Conservation (phyloP, 208 protist species). For the Wallacemonas sp. region DNA sequence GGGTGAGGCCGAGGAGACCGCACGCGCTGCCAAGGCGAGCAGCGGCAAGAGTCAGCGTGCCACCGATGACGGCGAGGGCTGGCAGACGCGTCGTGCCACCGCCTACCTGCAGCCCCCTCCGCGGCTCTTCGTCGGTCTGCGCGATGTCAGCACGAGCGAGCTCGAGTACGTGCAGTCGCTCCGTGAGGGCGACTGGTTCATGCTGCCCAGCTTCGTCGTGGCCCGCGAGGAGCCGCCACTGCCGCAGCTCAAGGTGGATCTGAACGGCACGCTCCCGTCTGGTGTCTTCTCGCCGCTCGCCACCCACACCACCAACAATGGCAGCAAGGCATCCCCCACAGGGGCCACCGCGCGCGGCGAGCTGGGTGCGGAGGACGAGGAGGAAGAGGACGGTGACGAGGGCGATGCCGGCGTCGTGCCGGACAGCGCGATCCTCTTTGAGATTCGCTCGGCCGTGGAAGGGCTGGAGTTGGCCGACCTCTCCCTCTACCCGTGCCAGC, state of each 20-base stretch:
- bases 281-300: constrained; percentile 15
- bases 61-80: neutral
- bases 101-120: constrained; percentile 35
- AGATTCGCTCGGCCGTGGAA: constrained; percentile 62
- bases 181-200: constrained; percentile 62
- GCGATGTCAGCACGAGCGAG: constrained; percentile 57
- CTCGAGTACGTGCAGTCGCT: constrained; percentile 47
- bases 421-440: constrained; percentile 83
- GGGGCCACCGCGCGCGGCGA: neutral
- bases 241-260: neutral
- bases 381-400: constrained; percentile 24
- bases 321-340: neutral
- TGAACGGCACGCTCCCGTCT: neutral
- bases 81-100: neutral
- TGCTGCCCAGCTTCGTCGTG: constrained; percentile 65
- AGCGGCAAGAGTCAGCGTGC: neutral
- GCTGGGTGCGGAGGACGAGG: constrained; percentile 19
- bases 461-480: constrained; percentile 74
- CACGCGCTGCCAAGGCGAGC: neutral
- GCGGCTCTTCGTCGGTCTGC: constrained; percentile 63
- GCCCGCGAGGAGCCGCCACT: constrained; percentile 39
- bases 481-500: constrained; percentile 65
- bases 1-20: constrained; percentile 5
- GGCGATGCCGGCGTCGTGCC: constrained; percentile 42
- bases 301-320: constrained; percentile 15